Conservation (phyloP, 2,329 filamentous ascomycete genomes). For the Westerdykella aurantiaca region DNA sequence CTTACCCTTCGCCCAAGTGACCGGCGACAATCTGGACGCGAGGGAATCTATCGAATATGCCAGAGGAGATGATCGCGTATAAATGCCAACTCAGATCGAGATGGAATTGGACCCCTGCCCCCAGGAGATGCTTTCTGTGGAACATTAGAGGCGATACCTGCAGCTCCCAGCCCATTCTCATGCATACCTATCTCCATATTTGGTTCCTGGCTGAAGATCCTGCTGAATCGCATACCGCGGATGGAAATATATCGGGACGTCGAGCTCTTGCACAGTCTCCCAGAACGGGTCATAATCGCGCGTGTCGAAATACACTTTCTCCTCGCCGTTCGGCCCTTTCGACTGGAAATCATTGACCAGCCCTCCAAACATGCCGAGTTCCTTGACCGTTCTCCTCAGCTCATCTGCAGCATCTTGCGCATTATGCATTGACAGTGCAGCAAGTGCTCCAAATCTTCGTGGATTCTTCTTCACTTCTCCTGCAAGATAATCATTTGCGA, state of each 20-base stretch:
- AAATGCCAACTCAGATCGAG: constrained; percentile 44
- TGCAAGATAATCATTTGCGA: constrained; percentile 25
- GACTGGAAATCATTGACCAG: constrained; percentile 44
- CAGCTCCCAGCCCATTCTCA: too few relatives aligned
- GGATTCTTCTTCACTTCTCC: constrained; percentile 25
- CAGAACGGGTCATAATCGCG: constrained; percentile 30
- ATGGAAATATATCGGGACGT: constrained; percentile 33
- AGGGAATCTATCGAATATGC: constrained; percentile 41
- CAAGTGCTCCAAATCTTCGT: constrained; percentile 19
- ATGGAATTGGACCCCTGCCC: constrained; percentile 35
- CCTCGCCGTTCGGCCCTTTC: constrained; percentile 22
- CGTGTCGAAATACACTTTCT: constrained; percentile 30
- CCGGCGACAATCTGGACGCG: constrained; percentile 40
- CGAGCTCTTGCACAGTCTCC: constrained; percentile 26
- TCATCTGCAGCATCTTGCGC: constrained; percentile 27
- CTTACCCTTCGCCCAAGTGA: constrained; percentile 40
- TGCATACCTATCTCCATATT: constrained; percentile 18
- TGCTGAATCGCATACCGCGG: constrained; percentile 26
- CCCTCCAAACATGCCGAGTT: constrained; percentile 56
- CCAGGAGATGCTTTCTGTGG: constrained; percentile 18
- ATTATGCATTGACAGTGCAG: constrained; percentile 32
- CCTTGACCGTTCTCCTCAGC: constrained; percentile 24
- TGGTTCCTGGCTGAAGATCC: constrained; percentile 20
- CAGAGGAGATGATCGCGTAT: constrained; percentile 42
- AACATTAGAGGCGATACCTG: too few relatives aligned